Conservation (phyloP, 441 rosid species). For the Aquilaria agallochum region DNA sequence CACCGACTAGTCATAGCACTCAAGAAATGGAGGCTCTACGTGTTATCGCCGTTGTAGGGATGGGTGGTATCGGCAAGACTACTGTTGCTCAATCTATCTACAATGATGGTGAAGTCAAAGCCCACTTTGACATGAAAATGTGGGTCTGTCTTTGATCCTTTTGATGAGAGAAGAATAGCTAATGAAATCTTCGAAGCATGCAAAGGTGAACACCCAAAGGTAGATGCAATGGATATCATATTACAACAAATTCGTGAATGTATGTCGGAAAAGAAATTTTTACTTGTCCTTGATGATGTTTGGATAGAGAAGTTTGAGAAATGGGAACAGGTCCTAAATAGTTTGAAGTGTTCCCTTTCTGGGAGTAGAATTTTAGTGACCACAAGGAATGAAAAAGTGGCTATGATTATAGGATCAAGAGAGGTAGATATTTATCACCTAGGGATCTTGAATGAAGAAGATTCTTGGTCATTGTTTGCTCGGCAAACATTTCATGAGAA, state of each 20-base stretch:
- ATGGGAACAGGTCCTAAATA: not conserved
- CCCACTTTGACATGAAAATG: not conserved
- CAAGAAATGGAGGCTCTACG: not conserved
- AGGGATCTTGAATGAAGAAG: not conserved
- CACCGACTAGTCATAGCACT: not conserved
- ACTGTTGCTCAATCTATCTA: constrained; percentile 2
- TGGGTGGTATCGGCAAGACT: not conserved
- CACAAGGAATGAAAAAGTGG: not conserved
- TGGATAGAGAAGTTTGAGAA: not conserved
- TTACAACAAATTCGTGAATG: not conserved
- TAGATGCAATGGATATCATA: not conserved
- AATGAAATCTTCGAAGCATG: constrained; percentile 4
- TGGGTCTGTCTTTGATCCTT: not conserved
- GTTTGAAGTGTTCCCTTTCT: not conserved
- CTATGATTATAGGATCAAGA: not conserved
- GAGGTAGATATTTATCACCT: not conserved
- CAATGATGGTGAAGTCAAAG: not conserved
- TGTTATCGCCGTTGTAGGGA: not conserved
- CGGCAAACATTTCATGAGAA: not conserved
- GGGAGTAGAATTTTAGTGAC: not conserved
- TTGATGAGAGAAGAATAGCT: constrained; percentile 10
- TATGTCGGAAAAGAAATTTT: constrained; percentile 2
- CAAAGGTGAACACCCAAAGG: not conserved
- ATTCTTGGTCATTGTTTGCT: constrained; percentile 10
- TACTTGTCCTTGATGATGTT: constrained; percentile 11